Evolutionary conservation across 2,329 filamentous ascomycete species (phyloP).

Genomic region (Aspergillus eucalypticola): DNA sequence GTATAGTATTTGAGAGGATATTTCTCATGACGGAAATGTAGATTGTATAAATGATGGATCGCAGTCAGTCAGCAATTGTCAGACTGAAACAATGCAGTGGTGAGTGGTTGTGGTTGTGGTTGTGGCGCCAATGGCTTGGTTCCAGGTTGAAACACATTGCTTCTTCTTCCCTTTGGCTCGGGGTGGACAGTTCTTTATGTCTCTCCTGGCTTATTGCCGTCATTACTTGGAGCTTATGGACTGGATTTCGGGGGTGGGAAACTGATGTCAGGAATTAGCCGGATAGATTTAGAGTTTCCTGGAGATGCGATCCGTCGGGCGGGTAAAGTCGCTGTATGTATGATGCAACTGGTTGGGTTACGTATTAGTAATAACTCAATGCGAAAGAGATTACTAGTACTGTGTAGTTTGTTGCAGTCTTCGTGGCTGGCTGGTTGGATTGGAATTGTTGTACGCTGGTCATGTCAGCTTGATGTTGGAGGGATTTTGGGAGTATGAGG

Average conservation of each 20-base stretch:
- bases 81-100: background rate
- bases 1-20: no score
- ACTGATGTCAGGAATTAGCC: background rate
- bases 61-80: background rate
- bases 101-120: background rate
- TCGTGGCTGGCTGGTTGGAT: no score
- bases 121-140: background rate
- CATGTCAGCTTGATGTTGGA: background rate
- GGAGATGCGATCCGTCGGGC: background rate
- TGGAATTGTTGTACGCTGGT: background rate
- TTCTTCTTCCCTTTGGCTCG: background rate
- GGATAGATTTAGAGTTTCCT: background rate
- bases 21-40: no score
- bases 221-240: no score
- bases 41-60: background rate
- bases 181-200: background rate
- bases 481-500: no score
- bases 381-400: no score
- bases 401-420: no score
- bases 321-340: background rate
- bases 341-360: background rate
- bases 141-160: background rate
- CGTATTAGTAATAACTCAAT: background rate
- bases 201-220: background rate
- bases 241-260: no score